Percentiles rank a stretch among this genome's conserved stretches.
These are phyloP conservation scores for Tarenaya hassleriana DNA, from an alignment of 345 rosid species.

Conservation along the genomic window DNA sequence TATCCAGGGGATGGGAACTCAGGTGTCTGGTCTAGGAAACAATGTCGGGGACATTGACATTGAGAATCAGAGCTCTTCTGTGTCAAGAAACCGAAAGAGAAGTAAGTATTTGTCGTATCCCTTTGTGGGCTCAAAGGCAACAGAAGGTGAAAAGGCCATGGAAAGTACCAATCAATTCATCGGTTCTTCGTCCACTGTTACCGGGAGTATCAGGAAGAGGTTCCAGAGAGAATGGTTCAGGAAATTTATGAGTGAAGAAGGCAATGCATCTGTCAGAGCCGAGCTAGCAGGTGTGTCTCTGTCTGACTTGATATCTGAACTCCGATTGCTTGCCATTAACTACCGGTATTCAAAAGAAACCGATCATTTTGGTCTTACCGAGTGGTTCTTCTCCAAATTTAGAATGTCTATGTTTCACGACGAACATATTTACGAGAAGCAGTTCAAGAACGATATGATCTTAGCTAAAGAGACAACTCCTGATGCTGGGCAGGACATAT, in stretches of 20 bases:
- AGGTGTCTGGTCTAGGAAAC: too few species aligned
- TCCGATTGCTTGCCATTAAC: conserved; percentile 48
- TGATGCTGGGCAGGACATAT: conserved; percentile 28
- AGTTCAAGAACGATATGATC: conserved; percentile 44
- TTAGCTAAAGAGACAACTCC: conserved; percentile 6
- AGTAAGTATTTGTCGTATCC: conserved; percentile 72
- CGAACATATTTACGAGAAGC: conserved; percentile 48
- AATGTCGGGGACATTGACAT: conserved; percentile 10
- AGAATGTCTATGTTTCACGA: conserved; percentile 66
- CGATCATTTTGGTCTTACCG: conserved; percentile 36
- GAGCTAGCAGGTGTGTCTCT: conserved; percentile 41
- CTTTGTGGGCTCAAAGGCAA: conserved; percentile 29
- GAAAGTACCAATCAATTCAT: conserved; percentile 28
- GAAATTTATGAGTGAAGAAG: conserved; percentile 40
- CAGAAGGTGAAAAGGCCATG: conserved; percentile 20
- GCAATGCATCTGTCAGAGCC: conserved; percentile 31
- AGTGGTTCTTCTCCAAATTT: conserved; percentile 78
- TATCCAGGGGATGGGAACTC: too few species aligned
- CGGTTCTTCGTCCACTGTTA: conserved; percentile 48
- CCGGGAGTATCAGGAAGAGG: conserved; percentile 41
- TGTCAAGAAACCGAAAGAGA: conserved; percentile 53
- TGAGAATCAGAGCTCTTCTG: conserved; percentile 31
- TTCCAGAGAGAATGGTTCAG: conserved; percentile 51
- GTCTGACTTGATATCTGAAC: conserved; percentile 51
- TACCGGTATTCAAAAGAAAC: conserved; percentile 36